These are phyloP conservation scores for Plantago elongata DNA, from an alignment of 257 asterid species.

Conservation along the genomic window DNA sequence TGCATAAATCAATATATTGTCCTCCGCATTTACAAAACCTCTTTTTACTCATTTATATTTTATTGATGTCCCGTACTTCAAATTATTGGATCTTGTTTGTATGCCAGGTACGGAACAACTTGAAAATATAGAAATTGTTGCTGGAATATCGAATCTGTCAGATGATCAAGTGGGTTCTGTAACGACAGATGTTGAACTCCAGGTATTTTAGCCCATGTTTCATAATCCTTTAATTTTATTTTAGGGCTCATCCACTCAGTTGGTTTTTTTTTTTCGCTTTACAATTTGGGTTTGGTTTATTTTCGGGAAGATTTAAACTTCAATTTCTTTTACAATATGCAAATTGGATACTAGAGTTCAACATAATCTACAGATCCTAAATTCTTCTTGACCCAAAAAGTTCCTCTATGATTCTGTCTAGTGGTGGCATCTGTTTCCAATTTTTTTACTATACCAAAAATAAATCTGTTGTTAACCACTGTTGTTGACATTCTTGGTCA, in stretches of 20 bases:
- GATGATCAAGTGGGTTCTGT: slow-evolving; percentile 27
- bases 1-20: slow-evolving; percentile 5
- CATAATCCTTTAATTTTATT: neutral
- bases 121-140: slow-evolving; percentile 27
- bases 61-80: slow-evolving; percentile 5
- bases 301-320: neutral
- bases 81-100: slow-evolving; percentile 19
- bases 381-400: slow-evolving; percentile 10
- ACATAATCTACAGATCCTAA: slow-evolving; percentile 1
- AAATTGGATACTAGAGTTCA: slow-evolving; percentile 6
- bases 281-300: slow-evolving; percentile 6
- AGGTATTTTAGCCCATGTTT: slow-evolving; percentile 41
- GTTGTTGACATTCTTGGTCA: slow-evolving; percentile 28
- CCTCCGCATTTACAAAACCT: slow-evolving; percentile 3
- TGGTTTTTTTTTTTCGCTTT: slow-evolving; percentile 5
- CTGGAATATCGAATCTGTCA: slow-evolving; percentile 27
- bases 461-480: slow-evolving; percentile 16
- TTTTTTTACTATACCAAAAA: slow-evolving; percentile 39
- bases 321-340: neutral
- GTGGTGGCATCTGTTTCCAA: slow-evolving; percentile 13
- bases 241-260: neutral
- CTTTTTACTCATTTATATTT: neutral
- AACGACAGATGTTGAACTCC: slow-evolving; percentile 30
- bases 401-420: slow-evolving; percentile 6
- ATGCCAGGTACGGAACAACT: slow-evolving; percentile 33